Evolutionary conservation across 345 rosid genomes (phyloP), one percentile per base, ranked within the genome.

Genomic region (Linum tenue): DNA sequence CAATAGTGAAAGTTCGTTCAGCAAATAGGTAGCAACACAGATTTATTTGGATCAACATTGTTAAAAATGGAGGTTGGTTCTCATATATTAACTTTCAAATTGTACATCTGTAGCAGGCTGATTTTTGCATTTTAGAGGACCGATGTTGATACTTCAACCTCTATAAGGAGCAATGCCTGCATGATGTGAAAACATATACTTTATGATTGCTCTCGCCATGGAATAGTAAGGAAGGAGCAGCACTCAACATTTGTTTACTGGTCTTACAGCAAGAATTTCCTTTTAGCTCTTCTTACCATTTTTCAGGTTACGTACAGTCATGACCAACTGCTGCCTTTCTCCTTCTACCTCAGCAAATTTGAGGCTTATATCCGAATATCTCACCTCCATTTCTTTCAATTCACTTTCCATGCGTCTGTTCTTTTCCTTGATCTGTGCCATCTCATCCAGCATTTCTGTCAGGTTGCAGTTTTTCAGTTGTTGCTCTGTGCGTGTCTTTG

Each of bases 371-470:
- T 57, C 60, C 22, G 60, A 57, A 37, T 57, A 57, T 57, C 60
- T 57, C 60, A 17, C 60, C 38, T 57, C 60, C 60, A 57, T 57
- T 57, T 57, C 60, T 57, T 57, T 57, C 60, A 57, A 57, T 37
- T 57, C 60, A 31, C 12, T 7, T 57, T 57, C 60, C 60, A 57
- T 57, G 53, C 71, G 75, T 63, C 71, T 77, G 60, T 65, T 82
- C 82, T 77, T 77, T 62, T 75, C 72, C 35, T 70, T 70, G 40
- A 70, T 68, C 74, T 78, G 80, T 85, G 88, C 88, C 79, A 48
- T 48, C 14, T 48, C 53, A 48, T 48, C 53, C 53, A 1, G 53
- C 53, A 4, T 48, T 15, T 48, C 14, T 48, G 53, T 48, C 53
- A 48, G 53, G 53, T 48, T 48, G 14, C 9, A 12, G 3, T 48